phyloP scores from a whole-genome alignment of 2,329 filamentous ascomycete species.

The Colletotrichum sp. region DNA sequence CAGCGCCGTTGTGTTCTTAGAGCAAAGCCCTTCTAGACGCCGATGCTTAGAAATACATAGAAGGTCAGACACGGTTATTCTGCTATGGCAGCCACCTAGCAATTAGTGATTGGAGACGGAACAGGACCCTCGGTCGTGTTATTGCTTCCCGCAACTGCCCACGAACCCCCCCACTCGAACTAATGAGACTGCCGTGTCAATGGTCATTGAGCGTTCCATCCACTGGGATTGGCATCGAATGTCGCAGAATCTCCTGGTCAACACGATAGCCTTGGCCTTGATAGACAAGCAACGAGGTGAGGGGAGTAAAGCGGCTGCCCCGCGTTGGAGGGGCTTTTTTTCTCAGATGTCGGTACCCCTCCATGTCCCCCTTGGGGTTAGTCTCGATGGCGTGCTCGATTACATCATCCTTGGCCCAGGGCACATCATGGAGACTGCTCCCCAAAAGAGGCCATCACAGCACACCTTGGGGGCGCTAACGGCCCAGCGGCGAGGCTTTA shows the following conservation, averaged over 20 bases:
- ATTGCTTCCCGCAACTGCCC: background rate
- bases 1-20: background rate
- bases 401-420: conserved; percentile 20
- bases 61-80: background rate
- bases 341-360: conserved; percentile 15
- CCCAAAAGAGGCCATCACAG: background rate
- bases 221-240: background rate
- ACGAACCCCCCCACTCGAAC: background rate
- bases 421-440: conserved; percentile 8
- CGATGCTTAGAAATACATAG: background rate
- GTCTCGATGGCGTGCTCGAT: conserved; percentile 19
- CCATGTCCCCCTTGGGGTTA: conserved; percentile 5
- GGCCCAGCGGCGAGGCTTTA: background rate
- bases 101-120: background rate
- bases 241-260: conserved; percentile 3
- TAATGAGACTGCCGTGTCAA: background rate
- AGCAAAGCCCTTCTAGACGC: background rate
- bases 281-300: background rate
- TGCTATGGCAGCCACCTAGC: background rate
- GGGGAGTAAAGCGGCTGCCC: background rate
- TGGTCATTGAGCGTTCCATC: background rate
- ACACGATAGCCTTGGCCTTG: background rate
- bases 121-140: background rate
- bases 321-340: conserved; percentile 17
- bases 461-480: background rate